A percentile compares a stretch with the other conserved stretches of the same genome.
Conservation (phyloP, 176 grass and related monocot genomes). For the Oryza glaberrima region DNA sequence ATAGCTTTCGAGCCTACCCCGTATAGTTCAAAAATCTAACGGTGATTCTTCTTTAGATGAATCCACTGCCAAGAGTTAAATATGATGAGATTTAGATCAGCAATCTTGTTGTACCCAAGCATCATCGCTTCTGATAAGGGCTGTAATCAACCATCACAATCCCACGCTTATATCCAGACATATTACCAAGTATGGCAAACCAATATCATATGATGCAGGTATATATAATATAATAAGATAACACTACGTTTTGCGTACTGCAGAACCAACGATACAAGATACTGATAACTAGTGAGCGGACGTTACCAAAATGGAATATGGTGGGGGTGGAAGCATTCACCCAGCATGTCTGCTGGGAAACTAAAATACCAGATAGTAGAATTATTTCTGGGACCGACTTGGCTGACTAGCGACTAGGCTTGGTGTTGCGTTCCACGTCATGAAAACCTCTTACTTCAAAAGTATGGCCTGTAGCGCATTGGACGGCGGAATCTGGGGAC, state of each 20-base stretch:
- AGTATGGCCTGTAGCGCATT: conserved; percentile 60
- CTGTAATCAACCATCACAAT: not conserved
- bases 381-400: conserved; percentile 21
- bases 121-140: not conserved
- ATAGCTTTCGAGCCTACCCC: no score
- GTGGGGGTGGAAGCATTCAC: not conserved
- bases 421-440: not conserved
- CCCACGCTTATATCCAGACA: not conserved
- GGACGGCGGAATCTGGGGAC: conserved; percentile 60
- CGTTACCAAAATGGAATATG: not conserved
- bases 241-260: conserved; percentile 9
- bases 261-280: conserved; percentile 17
- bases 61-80: not conserved
- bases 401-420: conserved; percentile 5
- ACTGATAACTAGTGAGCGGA: not conserved
- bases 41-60: not conserved
- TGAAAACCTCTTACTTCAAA: conserved; percentile 8
- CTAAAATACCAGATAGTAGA: not conserved
- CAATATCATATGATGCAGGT: not conserved
- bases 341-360: not conserved
- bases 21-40: no score
- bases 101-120: not conserved
- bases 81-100: not conserved
- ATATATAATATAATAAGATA: not conserved
- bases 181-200: not conserved